Evolutionary conservation across 2,329 filamentous ascomycete genomes (phyloP).

Genomic region (Pseudogymnoascus sp.): DNA sequence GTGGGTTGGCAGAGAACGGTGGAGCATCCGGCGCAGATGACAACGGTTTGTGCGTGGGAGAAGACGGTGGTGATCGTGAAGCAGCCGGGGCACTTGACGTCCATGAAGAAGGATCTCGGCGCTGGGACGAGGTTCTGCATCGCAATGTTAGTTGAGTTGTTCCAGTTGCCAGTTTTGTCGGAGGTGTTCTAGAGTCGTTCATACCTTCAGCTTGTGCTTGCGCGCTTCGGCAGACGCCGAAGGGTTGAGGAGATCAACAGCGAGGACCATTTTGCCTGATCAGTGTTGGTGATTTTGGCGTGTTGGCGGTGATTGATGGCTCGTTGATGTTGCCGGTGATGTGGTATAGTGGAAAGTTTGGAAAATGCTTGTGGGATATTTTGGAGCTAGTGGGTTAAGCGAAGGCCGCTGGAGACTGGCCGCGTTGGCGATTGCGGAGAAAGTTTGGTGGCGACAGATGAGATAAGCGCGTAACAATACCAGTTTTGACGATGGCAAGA

Average conservation of each 20-base stretch:
- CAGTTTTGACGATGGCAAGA: neutral
- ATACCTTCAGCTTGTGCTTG: constrained; percentile 99
- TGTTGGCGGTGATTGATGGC: constrained; percentile 8
- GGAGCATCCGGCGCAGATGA: constrained; percentile 99
- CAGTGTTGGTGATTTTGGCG: constrained; percentile 8
- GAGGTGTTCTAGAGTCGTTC: constrained; percentile 23
- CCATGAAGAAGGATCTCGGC: constrained; percentile 99
- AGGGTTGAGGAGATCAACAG: constrained; percentile 99
- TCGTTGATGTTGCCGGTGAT: constrained; percentile 7
- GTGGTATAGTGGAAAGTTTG: constrained; percentile 8
- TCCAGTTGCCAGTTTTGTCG: constrained; percentile 4
- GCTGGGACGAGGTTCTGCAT: constrained; percentile 80
- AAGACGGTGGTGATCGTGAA: constrained; percentile 99
- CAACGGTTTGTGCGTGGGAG: constrained; percentile 99
- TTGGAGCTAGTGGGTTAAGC: constrained; percentile 5
- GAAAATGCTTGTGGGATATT: constrained; percentile 8
- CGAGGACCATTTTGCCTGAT: constrained; percentile 70
- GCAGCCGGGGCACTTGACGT: constrained; percentile 99
- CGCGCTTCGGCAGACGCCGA: constrained; percentile 93
- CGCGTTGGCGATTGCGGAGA: constrained; percentile 5
- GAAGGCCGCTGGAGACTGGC: constrained; percentile 3
- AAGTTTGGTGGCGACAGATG: neutral
- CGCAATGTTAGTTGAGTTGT: constrained; percentile 16
- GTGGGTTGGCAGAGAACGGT: constrained; percentile 99
- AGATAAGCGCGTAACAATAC: neutral